phyloP scores from a whole-genome alignment of 2,329 filamentous ascomycete genomes.

The Nectriaceae sp. region DNA sequence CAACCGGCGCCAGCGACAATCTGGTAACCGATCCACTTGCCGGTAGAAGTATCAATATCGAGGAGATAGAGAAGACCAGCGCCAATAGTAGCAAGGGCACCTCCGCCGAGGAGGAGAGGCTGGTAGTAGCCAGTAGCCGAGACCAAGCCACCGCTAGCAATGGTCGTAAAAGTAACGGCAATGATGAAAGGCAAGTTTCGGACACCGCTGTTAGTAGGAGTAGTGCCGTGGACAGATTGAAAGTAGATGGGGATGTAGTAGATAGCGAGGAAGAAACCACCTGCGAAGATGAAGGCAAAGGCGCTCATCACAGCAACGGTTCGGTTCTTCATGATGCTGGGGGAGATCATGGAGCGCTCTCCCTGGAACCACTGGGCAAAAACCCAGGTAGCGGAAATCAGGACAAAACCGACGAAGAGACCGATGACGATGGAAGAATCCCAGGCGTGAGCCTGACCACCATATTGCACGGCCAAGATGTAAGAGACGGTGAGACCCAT shows the following conservation, averaged over 20 bases:
- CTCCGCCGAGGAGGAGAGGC: constrained; percentile 48
- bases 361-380: constrained; percentile 43
- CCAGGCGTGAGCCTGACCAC: constrained; percentile 47
- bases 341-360: constrained; percentile 47
- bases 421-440: constrained; percentile 42
- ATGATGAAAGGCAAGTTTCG: constrained; percentile 49
- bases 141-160: constrained; percentile 41
- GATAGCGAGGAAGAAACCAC: constrained; percentile 45
- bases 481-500: constrained; percentile 46
- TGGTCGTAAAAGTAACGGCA: constrained; percentile 44
- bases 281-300: constrained; percentile 45
- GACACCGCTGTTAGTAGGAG: constrained; percentile 43
- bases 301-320: constrained; percentile 39
- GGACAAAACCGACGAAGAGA: constrained; percentile 42
- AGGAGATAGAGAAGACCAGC: constrained; percentile 46
- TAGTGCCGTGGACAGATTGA: constrained; percentile 43
- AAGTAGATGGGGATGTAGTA: constrained; percentile 53
- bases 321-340: constrained; percentile 40
- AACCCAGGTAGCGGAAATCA: constrained; percentile 37
- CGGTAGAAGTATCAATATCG: constrained; percentile 38
- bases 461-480: constrained; percentile 51
- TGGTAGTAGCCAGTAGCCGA: constrained; percentile 44
- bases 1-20: constrained; percentile 50
- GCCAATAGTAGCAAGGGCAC: constrained; percentile 44
- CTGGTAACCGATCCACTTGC: constrained; percentile 56